Percentiles rank a stretch among this genome's conserved stretches.
phyloP scores from a whole-genome alignment of 1,284 basidiomycete genomes.

The Tilletia caries region DNA sequence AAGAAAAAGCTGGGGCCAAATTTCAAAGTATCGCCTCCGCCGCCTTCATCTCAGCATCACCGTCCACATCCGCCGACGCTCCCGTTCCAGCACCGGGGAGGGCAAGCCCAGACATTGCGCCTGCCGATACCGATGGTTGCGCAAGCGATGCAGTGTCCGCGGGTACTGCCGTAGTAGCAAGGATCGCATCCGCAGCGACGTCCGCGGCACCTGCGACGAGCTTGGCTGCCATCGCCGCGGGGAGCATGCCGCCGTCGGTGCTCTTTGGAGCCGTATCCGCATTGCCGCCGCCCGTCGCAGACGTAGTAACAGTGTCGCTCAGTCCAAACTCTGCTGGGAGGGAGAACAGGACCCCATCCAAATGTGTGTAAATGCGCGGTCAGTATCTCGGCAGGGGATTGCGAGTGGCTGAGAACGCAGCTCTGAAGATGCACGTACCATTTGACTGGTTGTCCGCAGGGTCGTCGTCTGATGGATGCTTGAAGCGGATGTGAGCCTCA shows the following conservation, averaged over 20 bases:
- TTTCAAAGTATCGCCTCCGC: background rate
- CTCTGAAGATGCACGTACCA: too few species aligned
- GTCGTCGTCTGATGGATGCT: slow-evolving; percentile 7
- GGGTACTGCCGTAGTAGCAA: background rate
- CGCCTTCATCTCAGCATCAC: slow-evolving; percentile 9
- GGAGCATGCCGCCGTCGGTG: background rate
- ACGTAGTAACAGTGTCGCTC: too few species aligned
- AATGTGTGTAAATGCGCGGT: too few species aligned
- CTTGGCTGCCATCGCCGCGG: background rate
- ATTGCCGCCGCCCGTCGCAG: too few species aligned
- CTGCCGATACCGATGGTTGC: too few species aligned
- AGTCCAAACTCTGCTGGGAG: too few species aligned
- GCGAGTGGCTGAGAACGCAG: too few species aligned
- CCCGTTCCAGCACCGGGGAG: background rate
- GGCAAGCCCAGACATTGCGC: background rate
- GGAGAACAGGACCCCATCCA: too few species aligned
- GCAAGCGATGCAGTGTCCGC: background rate
- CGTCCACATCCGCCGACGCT: background rate
- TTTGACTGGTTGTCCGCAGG: background rate
- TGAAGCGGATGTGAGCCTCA: slow-evolving; percentile 29
- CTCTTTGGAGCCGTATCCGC: too few species aligned
- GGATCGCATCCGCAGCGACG: background rate
- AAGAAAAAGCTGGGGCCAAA: too few species aligned
- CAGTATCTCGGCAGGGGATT: too few species aligned
- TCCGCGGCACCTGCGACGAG: background rate